Percentiles rank a stretch among this genome's conserved stretches.
Conservation (phyloP, 495 filamentous ascomycete species). For the Achaetomiella virescens region DNA sequence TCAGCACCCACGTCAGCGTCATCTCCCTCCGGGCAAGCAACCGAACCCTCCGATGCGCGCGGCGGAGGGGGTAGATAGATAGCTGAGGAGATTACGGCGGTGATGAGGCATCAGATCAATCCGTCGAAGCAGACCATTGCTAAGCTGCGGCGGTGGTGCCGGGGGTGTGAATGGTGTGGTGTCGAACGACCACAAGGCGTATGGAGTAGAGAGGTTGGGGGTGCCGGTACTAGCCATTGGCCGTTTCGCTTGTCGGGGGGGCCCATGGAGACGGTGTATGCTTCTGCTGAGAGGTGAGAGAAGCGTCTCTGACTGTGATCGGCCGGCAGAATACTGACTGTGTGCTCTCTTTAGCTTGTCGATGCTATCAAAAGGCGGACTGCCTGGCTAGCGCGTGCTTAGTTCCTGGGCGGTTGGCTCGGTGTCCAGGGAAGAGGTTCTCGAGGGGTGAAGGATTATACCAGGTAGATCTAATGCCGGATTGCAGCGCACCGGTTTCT, state of each 20-base stretch:
- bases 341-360: too few relatives aligned
- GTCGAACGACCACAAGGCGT: slow-evolving; percentile 41
- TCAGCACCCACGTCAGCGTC: slow-evolving; percentile 31
- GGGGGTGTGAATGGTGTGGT: slow-evolving; percentile 39
- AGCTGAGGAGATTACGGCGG: slow-evolving; percentile 23
- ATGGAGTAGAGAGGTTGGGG: slow-evolving; percentile 42
- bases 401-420: too few relatives aligned
- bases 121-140: slow-evolving; percentile 30
- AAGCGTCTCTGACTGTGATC: too few relatives aligned
- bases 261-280: slow-evolving; percentile 45
- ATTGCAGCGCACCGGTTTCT: too few relatives aligned
- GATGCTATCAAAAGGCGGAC: too few relatives aligned
- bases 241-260: slow-evolving; percentile 41
- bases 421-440: too few relatives aligned
- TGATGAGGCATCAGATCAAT: slow-evolving; percentile 28
- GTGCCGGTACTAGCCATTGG: slow-evolving; percentile 32
- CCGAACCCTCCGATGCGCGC: too few relatives aligned
- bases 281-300: slow-evolving; percentile 48
- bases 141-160: slow-evolving; percentile 47
- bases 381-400: too few relatives aligned
- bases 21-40: slow-evolving; percentile 35
- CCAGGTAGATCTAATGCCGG: too few relatives aligned
- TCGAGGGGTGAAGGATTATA: too few relatives aligned
- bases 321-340: too few relatives aligned
- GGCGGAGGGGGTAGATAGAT: too few relatives aligned